Percentiles rank a stretch among this genome's conserved stretches.
Evolutionary conservation across 352 stramenopile species (phyloP).

Genomic region (Phytophthora multivora): DNA sequence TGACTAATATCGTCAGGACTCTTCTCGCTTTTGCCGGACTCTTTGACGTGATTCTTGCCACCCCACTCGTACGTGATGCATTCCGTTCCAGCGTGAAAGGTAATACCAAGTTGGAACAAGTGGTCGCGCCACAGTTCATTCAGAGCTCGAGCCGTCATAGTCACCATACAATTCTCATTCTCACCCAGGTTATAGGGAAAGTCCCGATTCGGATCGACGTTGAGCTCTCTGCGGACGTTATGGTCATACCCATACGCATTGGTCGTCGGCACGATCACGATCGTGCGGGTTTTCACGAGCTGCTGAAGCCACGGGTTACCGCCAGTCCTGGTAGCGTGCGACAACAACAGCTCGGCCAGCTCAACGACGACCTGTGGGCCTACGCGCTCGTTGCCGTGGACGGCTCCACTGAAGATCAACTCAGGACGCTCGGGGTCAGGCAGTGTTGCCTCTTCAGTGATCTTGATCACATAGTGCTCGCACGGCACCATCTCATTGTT

Average conservation of each 20-base stretch:
- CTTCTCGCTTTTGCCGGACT: constrained; percentile 42
- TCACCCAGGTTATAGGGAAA: constrained; percentile 92
- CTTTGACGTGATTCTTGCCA: constrained; percentile 78
- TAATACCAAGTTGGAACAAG: constrained; percentile 95
- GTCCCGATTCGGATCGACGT: constrained; percentile 96
- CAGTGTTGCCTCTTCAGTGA: constrained; percentile 78
- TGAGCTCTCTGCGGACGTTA: constrained; percentile 76
- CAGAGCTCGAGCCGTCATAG: constrained; percentile 91
- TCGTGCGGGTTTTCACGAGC: constrained; percentile 82
- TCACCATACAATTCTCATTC: constrained; percentile 88
- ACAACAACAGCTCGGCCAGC: constrained; percentile 65
- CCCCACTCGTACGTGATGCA: constrained; percentile 98
- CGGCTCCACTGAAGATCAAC: constrained; percentile 93
- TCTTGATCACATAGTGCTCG: constrained; percentile 83
- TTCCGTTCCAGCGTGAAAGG: constrained; percentile 96
- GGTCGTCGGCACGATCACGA: constrained; percentile 87
- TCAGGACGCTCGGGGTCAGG: constrained; percentile 82
- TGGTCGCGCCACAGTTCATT: constrained; percentile 97
- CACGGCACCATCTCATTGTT: constrained; percentile 49
- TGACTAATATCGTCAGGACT: constrained; percentile 64
- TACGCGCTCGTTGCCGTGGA: constrained; percentile 96
- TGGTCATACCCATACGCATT: constrained; percentile 93
- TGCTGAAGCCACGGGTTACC: constrained; percentile 59
- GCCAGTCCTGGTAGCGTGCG: constrained; percentile 50
- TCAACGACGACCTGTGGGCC: constrained; percentile 87